Conservation (phyloP, 768 basidiomycete species). For the Phylloporus arenicola region DNA sequence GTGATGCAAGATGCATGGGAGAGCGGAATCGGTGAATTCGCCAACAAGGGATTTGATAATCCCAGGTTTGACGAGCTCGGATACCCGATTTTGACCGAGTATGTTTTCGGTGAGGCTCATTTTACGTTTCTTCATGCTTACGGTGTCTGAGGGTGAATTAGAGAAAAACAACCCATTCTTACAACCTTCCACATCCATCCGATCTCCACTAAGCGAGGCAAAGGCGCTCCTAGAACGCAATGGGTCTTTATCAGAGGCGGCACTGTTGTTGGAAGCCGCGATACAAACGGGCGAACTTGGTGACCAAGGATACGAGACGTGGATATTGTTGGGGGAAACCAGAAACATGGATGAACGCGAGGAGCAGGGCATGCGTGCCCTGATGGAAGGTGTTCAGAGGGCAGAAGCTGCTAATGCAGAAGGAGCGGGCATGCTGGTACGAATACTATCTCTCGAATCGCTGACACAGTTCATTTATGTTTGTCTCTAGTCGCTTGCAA, state of each 20-base stretch:
- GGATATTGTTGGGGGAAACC: conserved; percentile 88
- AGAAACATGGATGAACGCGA: conserved; percentile 88
- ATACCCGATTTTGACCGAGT: conserved; percentile 64
- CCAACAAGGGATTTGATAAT: conserved; percentile 27
- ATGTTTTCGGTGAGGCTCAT: conserved; percentile 64
- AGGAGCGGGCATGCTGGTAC: conserved; percentile 71
- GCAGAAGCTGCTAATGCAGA: conserved; percentile 60
- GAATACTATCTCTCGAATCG: conserved; percentile 19
- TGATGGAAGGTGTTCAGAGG: conserved; percentile 62
- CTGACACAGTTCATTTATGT: conserved; percentile 8
- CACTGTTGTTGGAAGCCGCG: conserved; percentile 83
- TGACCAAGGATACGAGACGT: conserved; percentile 80
- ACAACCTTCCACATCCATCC: conserved; percentile 41
- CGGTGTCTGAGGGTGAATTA: conserved; percentile 27
- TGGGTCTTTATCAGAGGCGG: conserved; percentile 84
- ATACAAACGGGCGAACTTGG: conserved; percentile 79
- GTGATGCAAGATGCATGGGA: conserved; percentile 66
- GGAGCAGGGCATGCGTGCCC: conserved; percentile 73
- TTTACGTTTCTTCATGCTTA: background rate
- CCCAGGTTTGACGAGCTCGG: conserved; percentile 66
- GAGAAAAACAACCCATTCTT: conserved; percentile 71
- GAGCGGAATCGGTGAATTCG: conserved; percentile 43
- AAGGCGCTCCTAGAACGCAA: conserved; percentile 73
- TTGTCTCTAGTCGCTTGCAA: conserved; percentile 72
- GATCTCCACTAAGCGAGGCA: conserved; percentile 60